These are phyloP conservation scores for Termitomyces sp. DNA, from an alignment of 768 basidiomycete species.

Conservation along the genomic window DNA sequence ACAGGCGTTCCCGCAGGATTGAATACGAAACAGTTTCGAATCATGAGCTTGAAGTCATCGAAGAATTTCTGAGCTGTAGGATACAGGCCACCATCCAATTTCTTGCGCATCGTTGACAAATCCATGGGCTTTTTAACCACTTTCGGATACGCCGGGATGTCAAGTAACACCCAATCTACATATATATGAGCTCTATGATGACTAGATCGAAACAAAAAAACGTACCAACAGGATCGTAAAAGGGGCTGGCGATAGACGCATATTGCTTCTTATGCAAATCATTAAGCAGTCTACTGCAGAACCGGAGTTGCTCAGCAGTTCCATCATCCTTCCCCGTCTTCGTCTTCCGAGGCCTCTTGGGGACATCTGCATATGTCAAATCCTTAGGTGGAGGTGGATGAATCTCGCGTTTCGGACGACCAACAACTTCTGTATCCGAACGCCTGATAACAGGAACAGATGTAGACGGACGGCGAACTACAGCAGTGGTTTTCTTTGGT, in stretches of 20 bases:
- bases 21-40: conserved; percentile 89
- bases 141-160: conserved; percentile 81
- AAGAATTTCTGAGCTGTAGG: conserved; percentile 74
- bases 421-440: conserved; percentile 54
- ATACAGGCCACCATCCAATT: conserved; percentile 77
- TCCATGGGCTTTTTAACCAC: conserved; percentile 97
- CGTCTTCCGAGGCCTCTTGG: conserved; percentile 61
- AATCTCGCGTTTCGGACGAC: conserved; percentile 96
- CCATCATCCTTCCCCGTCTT: conserved; percentile 62
- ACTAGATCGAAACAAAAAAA: conserved; percentile 17
- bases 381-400: conserved; percentile 95
- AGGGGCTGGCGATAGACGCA: conserved; percentile 66
- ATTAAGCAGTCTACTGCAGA: conserved; percentile 67
- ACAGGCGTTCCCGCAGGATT: conserved; percentile 88
- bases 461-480: conserved; percentile 68
- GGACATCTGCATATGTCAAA: conserved; percentile 71
- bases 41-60: conserved; percentile 91
- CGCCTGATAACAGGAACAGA: conserved; percentile 82
- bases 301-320: conserved; percentile 79
- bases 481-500: conserved; percentile 39
- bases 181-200: neutral
- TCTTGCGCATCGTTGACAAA: conserved; percentile 79
- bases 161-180: conserved; percentile 70
- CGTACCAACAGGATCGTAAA: conserved; percentile 92
- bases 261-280: conserved; percentile 81